Base-by-base conservation (phyloP, 768 basidiomycete genomes). In the Collybiopsis luxurians region DNA sequence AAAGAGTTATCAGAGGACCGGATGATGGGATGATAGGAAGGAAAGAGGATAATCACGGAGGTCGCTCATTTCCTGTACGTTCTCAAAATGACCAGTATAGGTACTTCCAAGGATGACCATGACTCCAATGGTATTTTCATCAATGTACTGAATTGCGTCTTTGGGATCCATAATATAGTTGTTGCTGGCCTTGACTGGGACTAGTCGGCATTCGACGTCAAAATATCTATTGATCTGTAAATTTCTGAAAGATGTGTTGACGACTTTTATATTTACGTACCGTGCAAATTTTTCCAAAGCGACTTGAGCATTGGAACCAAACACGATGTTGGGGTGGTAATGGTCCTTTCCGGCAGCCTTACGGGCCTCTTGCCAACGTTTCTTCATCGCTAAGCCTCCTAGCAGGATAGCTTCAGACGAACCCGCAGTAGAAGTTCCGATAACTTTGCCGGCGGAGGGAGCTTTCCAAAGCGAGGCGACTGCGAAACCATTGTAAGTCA, bases 111-210 rank as follows among this genome's bases (percentile, higher is more conserved):
- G 59, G 57, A 81, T 81, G 51, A 80, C 81, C 62, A 85, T 85
- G 28, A 87, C 78, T 31, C 85, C 83, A 60, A 87, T 88, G 3
- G 82, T 85, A 68, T 87, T 87, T 68, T 89, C 86, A 66, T 89
- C 85, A 44, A 86, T 81, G 58, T 70, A 80, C 56, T 80, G 71
- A 27, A 85, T 70, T 2, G 84, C 84, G 27, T 84, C 78, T 56
- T 80, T 71, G 0, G 85, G 80, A 55, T 78, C 70, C 81, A 86
- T 81, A 56, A 81, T 73, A 60, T 79, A 79, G 46, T 76, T 74
- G 34, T 71, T 75, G n/a, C 69, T 66, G 0, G 67, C 70, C 53
- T 74, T 78, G 15, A 79, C 77, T 23, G 77, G 78, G 13, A 79
- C 79, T 49, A 79, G 66, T 44, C 77, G 74, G n/a, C 73, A 73